Base-by-base conservation (phyloP, 192 early-diverging fungal species). In the Powellomyces hirtus region DNA sequence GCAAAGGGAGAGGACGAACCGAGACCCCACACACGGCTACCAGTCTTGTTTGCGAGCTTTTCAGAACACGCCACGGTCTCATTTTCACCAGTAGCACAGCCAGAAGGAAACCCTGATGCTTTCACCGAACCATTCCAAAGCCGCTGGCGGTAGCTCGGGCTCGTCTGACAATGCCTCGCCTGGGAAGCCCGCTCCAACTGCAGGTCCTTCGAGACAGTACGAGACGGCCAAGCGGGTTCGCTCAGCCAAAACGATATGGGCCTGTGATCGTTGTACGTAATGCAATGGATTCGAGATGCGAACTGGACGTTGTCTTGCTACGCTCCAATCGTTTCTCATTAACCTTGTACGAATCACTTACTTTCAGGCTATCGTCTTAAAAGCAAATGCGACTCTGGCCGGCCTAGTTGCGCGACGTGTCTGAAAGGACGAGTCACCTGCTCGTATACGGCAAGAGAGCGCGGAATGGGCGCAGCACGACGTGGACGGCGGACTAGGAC, bases 231-330 rank as follows among this genome's bases (percentile, higher is more conserved):
- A 56, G 31, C 53, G 53, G 5, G 53, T 56, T 14, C 53, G 53
- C 29, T 33, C 53, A 22, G 53, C 59, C 3, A 72, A 56, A 42
- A 38, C 70, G n/a, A 38, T 72, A 46, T 72, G 70, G 70, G 70
- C 70, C 14, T 72, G 70, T 31, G 70, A 72, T 35, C 62, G 62
- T 42, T 72, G 70, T 70, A 70, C 30, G 68, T 42, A 2, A 16
- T 20, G 4, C 13, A 14, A 59, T 1, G 13, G 0, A 16, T 16
- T 53, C 8, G 51, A 27, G 8, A 8, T 22, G 16, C 57, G 10
- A 31, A 37, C 14, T 8, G 22, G 53, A 16, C 2, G n/a, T 29
- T 7, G 53, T n/a, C n/a, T n/a, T n/a, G n/a, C n/a, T n/a, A n/a
- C n/a, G n/a, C n/a, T n/a, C n/a, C n/a, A n/a, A n/a, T n/a, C n/a